Evolutionary conservation across 352 stramenopile genomes (phyloP), one percentile per base, ranked within the genome.

Genomic region (Globisporangium megalacanthum): DNA sequence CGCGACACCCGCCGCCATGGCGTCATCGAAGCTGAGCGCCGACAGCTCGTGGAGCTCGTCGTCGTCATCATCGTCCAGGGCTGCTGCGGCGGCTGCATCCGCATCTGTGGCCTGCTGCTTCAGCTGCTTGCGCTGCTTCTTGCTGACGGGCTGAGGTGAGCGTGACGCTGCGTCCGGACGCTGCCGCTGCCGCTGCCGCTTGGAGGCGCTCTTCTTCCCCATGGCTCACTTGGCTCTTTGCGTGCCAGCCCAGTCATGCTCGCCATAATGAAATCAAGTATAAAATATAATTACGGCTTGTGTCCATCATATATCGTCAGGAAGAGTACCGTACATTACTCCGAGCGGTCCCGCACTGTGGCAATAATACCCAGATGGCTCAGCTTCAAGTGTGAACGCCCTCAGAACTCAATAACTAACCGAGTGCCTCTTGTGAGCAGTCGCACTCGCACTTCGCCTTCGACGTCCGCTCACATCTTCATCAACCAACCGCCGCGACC

Each of bases 1-100:
- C 29, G 79, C 77, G 36, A 84, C 60, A 13, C 79, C 79, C n/a
- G 77, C 75, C 9, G 73, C 69, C 25, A 89, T 68, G 8, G 78
- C 77, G 56, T 89, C 77, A 22, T 77, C 68, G 41, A 88, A 87
- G 55, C 60, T 54, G 36, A 89, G 65, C 25, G 67, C 64, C n/a
- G 68, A 65, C 48, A 84, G 74, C 52, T 83, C 60, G 20, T 41
- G 52, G 41, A 66, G 19, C 60, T 66, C 60, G 0, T 59, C 60
- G 0, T n/a, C n/a, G n/a, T n/a, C n/a, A n/a, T n/a, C n/a, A n/a
- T 58, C 51, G n/a, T 72, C 62, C 13, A 49, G 56, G n/a, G n/a
- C n/a, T 15, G 58, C 50, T 19, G 72, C 58, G 36, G 70, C 50
- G 17, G 73, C 41, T 11, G 35, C 58, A 14, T 62, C 14, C 6